Evolutionary conservation across 2,329 filamentous ascomycete genomes (phyloP), one percentile per base, ranked within the genome.

Genomic region (Fusarium mangiferae): DNA sequence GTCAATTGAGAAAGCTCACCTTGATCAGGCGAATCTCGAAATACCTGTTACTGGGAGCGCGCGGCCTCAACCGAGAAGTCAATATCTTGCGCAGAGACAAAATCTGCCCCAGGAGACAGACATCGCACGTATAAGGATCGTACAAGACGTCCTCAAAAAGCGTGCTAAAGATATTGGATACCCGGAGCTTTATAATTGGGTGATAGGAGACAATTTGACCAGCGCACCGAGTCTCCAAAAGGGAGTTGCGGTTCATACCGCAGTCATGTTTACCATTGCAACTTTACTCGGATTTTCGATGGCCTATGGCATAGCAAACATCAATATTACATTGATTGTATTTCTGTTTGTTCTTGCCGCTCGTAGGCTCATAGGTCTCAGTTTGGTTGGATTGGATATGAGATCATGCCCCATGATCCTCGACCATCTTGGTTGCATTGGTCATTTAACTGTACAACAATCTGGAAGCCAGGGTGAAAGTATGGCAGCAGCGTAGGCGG

Each of bases 31-130:
- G 7, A 20, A 1, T 8, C 10, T 3, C 12, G 22, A n/a, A 3
- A 6, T 3, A 14, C 3, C 18, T 1, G 5, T 24, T 24, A 9
- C 3, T 24, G 7, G 6, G 11, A 20, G 14, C 30, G 9, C 18
- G 3, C 7, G 4, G 12, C 17, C 20, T 3, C 14, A 6, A 6
- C 17, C 10, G 1, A 9, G 6, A 10, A 5, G 20, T 18, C 35
- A 17, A n/a, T 18, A 14, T 7, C 13, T 5, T 5, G 5, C 12
- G 9, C n/a, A 18, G 3, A 28, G 17, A 22, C 54, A 26, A 12
- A 1, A 4, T 0, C 3, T 15, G 1, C 22, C 9, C 0, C 7
- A 17, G 10, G 20, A 15, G 3, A 26, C 1, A 3, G n/a, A 39
- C 5, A 3, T 30, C 14, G 13, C 20, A 9, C 11, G 18, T 6